Percentiles rank a stretch among this genome's conserved stretches.
phyloP scores from a whole-genome alignment of 441 rosid genomes.

The Croton laevigatus region DNA sequence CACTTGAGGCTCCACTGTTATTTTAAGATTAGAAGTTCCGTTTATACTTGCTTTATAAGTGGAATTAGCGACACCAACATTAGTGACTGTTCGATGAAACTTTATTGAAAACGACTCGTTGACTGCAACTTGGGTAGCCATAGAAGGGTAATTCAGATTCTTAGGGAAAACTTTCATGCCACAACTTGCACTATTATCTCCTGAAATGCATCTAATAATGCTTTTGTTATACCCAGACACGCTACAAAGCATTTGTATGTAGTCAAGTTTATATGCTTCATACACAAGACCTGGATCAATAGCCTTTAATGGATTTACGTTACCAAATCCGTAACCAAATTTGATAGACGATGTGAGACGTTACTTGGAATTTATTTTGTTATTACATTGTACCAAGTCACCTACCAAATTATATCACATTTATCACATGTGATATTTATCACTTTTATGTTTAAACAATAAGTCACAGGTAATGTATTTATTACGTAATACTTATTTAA shows the following conservation, averaged over 20 bases:
- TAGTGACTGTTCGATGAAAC: constrained; percentile 45
- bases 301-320: constrained; percentile 37
- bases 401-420: no score
- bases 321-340: constrained; percentile 49
- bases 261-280: constrained; percentile 32
- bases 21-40: not conserved
- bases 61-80: constrained; percentile 40
- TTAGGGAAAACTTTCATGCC: constrained; percentile 9
- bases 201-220: constrained; percentile 20
- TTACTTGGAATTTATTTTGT: no score
- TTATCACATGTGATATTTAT: no score
- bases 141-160: constrained; percentile 50
- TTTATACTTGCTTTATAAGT: constrained; percentile 32
- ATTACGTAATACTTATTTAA: no score
- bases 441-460: no score
- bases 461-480: no score
- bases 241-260: constrained; percentile 30
- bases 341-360: no score
- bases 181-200: constrained; percentile 33
- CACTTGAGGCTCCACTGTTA: constrained; percentile 32
- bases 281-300: constrained; percentile 44
- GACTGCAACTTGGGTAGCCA: constrained; percentile 21
- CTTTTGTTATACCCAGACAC: constrained; percentile 12
- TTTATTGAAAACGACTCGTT: constrained; percentile 10
- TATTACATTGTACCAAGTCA: no score